Evolutionary conservation across 768 basidiomycete genomes (phyloP).

Genomic region (Pleurotus platypus): DNA sequence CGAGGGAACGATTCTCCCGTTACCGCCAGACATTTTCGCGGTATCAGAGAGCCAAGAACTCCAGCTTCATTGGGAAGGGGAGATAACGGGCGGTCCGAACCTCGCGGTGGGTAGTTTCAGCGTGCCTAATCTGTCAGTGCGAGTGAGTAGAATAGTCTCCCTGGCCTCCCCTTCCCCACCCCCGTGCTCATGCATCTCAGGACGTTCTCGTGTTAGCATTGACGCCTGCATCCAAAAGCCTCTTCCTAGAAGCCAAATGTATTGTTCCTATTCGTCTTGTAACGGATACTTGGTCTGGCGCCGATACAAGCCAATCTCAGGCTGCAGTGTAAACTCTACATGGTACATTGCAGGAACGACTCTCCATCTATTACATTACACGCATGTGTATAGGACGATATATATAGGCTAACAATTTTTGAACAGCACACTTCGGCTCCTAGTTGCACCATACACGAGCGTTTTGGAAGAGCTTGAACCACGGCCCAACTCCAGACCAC

Average conservation of each 20-base stretch:
- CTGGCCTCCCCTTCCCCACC: too few species aligned
- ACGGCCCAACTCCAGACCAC: slow-evolving; percentile 84
- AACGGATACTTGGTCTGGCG: slow-evolving; percentile 45
- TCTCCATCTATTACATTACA: neutral
- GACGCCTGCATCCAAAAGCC: slow-evolving; percentile 31
- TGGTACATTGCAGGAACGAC: neutral
- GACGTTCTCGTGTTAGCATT: slow-evolving; percentile 54
- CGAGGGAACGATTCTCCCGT: slow-evolving; percentile 42
- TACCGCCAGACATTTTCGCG: slow-evolving; percentile 32
- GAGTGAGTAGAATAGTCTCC: slow-evolving; percentile 23
- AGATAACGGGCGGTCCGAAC: slow-evolving; percentile 33
- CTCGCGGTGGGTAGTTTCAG: slow-evolving; percentile 43
- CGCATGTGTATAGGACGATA: neutral
- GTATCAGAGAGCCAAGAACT: slow-evolving; percentile 28
- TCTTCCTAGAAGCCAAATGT: slow-evolving; percentile 33
- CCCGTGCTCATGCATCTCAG: slow-evolving; percentile 23
- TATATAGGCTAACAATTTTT: neutral
- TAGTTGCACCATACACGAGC: slow-evolving; percentile 66
- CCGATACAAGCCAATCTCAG: neutral
- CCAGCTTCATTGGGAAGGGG: slow-evolving; percentile 58
- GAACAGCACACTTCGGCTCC: neutral
- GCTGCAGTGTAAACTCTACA: neutral
- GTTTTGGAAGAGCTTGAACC: slow-evolving; percentile 94
- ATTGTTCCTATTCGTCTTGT: slow-evolving; percentile 53
- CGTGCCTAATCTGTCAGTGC: slow-evolving; percentile 36